These are phyloP conservation scores for Ambrosia hybrid DNA, from an alignment of 140 eudicot genomes.

Conservation along the genomic window DNA sequence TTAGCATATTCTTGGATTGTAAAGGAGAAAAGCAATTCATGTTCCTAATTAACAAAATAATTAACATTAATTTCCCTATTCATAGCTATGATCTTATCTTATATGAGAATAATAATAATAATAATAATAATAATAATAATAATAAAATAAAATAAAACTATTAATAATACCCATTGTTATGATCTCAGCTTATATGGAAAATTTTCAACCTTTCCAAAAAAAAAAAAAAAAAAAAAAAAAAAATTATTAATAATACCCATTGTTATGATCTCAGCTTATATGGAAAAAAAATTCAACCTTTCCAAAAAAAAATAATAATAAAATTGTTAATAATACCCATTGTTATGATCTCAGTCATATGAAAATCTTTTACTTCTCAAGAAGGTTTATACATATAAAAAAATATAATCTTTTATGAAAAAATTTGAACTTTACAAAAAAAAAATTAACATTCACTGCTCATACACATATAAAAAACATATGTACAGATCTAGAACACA, in stretches of 20 bases:
- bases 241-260: not conserved
- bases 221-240: not conserved
- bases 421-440: not conserved
- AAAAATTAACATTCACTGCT: not conserved
- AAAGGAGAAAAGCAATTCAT: not conserved
- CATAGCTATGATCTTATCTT: slow-evolving; percentile 16
- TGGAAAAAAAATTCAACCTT: no score
- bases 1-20: slow-evolving; percentile 5
- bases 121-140: no score
- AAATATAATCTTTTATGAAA: slow-evolving; percentile 9
- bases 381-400: not conserved
- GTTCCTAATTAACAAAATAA: slow-evolving; percentile 15
- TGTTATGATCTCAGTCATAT: not conserved
- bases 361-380: not conserved
- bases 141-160: not conserved
- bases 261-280: slow-evolving; percentile 1
- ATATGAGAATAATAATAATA: not conserved
- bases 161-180: not conserved
- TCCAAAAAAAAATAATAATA: not conserved
- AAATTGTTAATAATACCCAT: not conserved
- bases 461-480: slow-evolving; percentile 11
- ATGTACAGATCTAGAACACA: slow-evolving; percentile 14
- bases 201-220: not conserved
- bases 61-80: not conserved
- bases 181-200: not conserved